Evolutionary conservation across 148 eudicot genomes (phyloP), one percentile per base, ranked within the genome.

Genomic region (Silene conica): DNA sequence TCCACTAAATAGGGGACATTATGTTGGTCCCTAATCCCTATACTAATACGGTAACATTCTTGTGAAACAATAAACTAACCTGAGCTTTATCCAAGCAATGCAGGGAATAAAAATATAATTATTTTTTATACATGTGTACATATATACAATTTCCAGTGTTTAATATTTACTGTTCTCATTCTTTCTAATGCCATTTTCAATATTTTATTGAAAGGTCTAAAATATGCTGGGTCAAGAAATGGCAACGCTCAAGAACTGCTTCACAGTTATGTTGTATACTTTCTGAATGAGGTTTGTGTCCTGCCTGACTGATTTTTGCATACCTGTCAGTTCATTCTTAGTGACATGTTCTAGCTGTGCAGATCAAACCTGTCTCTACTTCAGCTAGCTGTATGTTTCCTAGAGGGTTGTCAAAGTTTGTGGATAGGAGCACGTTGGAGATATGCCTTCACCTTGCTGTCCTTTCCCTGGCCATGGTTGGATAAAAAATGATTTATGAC

Each of bases 211-310:
- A 59, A 85, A 95, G 99, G 99, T 71, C 75, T 95, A 81, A 89
- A 87, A 77, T 95, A 85, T 82, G 99, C 99, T 78, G 99, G 99
- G 80, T 90, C 96, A 59, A 89, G 89, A 83, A 89, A 90, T 81
- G 99, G 88, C 59, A 80, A 82, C 64, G 93, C 88, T 56, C 93
- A 89, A 69, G 92, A 92, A 77, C 81, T 95, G 84, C 90, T 95
- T 58, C 85, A 92, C 78, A 79, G 82, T 50, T 89, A 92, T 80
- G 90, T 93, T 78, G 62, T 86, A 69, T 85, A 90, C 88, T 87
- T 95, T 72, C 84, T 92, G 48, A 92, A 92, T 73, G 99, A 95
- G 97, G 98, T 95, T 71, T 62, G 69, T 74, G 60, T 78, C 78
- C 26, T 34, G 22, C 64, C 4, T 82, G 23, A 66, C 69, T 72